These are phyloP conservation scores for Mucor piriformis DNA, from an alignment of 371 early-diverging fungal genomes.

Conservation along the genomic window DNA sequence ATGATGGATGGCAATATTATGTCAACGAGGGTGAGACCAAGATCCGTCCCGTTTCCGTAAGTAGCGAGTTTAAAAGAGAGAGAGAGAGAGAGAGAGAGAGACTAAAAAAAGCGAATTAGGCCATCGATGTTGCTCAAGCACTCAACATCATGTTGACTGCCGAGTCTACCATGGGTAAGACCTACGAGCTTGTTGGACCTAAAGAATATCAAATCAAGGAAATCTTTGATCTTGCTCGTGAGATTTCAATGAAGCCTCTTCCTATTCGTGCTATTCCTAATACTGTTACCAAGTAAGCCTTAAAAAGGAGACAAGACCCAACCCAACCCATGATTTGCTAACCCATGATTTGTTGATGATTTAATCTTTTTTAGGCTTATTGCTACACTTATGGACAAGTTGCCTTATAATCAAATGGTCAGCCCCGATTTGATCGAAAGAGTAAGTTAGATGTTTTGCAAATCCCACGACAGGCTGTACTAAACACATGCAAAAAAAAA, in stretches of 20 bases:
- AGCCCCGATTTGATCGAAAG: conserved; percentile 56
- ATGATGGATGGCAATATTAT: conserved; percentile 66
- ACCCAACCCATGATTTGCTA: conserved; percentile 2
- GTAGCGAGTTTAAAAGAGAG: conserved; percentile 17
- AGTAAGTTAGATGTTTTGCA: conserved; percentile 29
- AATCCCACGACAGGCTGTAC: background rate
- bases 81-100: background rate
- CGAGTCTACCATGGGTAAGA: conserved; percentile 78
- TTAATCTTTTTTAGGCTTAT: conserved; percentile 26
- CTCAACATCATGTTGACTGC: conserved; percentile 76
- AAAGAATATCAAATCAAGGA: conserved; percentile 74
- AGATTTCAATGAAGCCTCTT: conserved; percentile 68
- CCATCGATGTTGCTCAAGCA: conserved; percentile 88
- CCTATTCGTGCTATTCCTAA: conserved; percentile 72
- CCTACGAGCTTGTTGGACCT: conserved; percentile 90
- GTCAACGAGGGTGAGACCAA: conserved; percentile 76
- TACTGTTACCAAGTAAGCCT: conserved; percentile 62
- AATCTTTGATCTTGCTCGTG: conserved; percentile 76
- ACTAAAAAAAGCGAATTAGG: conserved; percentile 39
- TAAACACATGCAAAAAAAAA: background rate
- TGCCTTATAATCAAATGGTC: conserved; percentile 54
- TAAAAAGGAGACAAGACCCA: background rate
- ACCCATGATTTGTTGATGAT: conserved; percentile 3
- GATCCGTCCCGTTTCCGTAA: conserved; percentile 83
- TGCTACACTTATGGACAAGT: conserved; percentile 47